Evolutionary conservation across 2,329 filamentous ascomycete species (phyloP).

Genomic region (Talaromyces sp.): DNA sequence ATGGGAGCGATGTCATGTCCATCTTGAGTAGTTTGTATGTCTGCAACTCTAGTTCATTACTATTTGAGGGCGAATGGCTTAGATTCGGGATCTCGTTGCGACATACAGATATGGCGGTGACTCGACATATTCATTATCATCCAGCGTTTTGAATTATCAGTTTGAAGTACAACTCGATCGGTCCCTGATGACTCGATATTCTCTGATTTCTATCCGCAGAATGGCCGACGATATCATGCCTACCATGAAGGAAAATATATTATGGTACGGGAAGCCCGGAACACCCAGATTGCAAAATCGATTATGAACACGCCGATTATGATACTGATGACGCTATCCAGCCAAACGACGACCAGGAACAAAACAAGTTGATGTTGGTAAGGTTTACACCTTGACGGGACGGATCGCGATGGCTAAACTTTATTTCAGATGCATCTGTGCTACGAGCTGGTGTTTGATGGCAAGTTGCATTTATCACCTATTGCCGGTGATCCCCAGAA

Average conservation of each 20-base stretch:
- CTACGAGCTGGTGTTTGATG: constrained; percentile 19
- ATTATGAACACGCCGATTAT: not conserved
- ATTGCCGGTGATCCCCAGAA: constrained; percentile 16
- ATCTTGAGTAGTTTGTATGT: constrained; percentile 18
- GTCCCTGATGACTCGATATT: not conserved
- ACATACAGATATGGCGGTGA: constrained; percentile 12
- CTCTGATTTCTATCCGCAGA: constrained; percentile 10
- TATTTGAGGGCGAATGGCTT: not conserved
- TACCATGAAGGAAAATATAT: constrained; percentile 21
- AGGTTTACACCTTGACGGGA: not conserved
- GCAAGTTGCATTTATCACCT: constrained; percentile 18
- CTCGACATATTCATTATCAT: constrained; percentile 20
- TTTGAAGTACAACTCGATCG: constrained; percentile 15
- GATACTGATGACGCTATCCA: not conserved
- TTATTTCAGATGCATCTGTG: constrained; percentile 17
- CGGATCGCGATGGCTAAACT: not conserved
- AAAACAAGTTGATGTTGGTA: constrained; percentile 20
- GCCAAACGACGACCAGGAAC: constrained; percentile 21
- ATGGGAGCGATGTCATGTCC: constrained; percentile 14
- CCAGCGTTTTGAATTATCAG: constrained; percentile 20
- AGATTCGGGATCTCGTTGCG: not conserved
- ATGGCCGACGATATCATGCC: constrained; percentile 20
- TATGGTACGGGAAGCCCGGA: constrained; percentile 16
- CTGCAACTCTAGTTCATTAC: not conserved
- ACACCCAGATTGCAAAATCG: not conserved